Base-by-base conservation (phyloP, 2,329 filamentous ascomycete genomes). In the Helminthosporium solani region DNA sequence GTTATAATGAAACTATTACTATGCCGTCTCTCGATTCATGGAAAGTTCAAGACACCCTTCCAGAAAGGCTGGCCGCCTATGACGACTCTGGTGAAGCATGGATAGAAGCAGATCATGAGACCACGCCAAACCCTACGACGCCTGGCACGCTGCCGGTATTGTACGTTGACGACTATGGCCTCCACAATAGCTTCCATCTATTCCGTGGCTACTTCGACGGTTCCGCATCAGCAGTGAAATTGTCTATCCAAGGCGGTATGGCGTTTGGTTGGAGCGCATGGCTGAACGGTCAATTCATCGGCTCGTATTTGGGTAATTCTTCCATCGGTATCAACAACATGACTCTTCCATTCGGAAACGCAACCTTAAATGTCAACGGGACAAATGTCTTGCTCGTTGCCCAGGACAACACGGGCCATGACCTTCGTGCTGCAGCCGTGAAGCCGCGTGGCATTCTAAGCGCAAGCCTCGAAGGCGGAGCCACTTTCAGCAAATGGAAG, bases 371-470 rank as follows among this genome's bases (percentile, higher is more conserved):
- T 31, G 52, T 64, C 1, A 66, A 70, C 15, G 46, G 48, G 9
- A 57, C 55, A 0, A 80, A 81, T 45, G 62, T 78, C 2, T 68
- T 83, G 5, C 73, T 82, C n/a, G 66, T 83, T 3, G 68, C 83
- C 19, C 78, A 82, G 63, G 79, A 85, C 56, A 76, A 84, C 65
- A 81, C 78, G 15, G 82, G 82, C 8, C 79, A 84, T 56, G 81
- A 83, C 40, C 72, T 80, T 20, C 76, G 75, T 0, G 70, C 70
- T 1, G 72, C 69, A 0, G 77, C 77, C 4, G 67, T 75, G 3
- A 72, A 76, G 14, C 72, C 77, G 7, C 68, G 79, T 34, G 80
- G 80, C 3, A 81, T 82, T 53, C 71, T 72, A 37, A 75, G 77
- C 23, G 79, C 78, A 0, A 78, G 74, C 1, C 73, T 82, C 1